Evolutionary conservation across 2,329 filamentous ascomycete species (phyloP), one percentile per base, ranked within the genome.

Genomic region (Fusarium pseudonygamai): DNA sequence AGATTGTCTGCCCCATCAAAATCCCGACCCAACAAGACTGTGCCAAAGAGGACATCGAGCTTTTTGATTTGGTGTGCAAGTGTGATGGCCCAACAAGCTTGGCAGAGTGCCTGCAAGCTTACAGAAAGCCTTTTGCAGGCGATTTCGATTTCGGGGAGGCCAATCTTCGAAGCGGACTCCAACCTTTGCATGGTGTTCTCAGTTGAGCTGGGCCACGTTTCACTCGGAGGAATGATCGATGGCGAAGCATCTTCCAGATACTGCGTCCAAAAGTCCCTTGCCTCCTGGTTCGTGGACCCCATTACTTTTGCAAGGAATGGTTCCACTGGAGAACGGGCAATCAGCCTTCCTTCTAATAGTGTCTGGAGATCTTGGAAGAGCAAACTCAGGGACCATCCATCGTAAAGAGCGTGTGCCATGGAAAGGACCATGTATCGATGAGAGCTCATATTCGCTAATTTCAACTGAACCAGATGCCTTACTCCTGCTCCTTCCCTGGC

Each of bases 361-460:
- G 81, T 84, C 22, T 86, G 81, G 2, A 97, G 87, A 76, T 96
- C 91, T 47, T 87, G 84, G 75, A 96, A 94, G 3, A 98, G 81
- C 22, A 97, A 83, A 7, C 86, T 85, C 18, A 98, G 87, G 6
- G 95, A 97, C 89, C 92, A 95, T 2, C 95, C 95, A 78, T 98
- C 95, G 74, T 98, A 98, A 26, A 97, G 85, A 4, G 95, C 94
- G 81, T 98, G 95, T 0, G 95, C 88, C 43, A 97, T 90, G 0
- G 94, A 95, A 3, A 98, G 79, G 9, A 91, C 78, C 4, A 91
- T 71, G 62, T 87, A 89, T 7, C 67, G 81, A 40, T 75, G 78
- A 20, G 67, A 74, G 6, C 69, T 81, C 3, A 80, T 78, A 11
- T 67, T 76, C 7, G 81, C 82, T 59, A 89, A 81, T 0, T 79